Percentiles rank a stretch among this genome's conserved stretches.
These are phyloP conservation scores for Taphrina flavorubra DNA, from an alignment of 1,139 yeast genomes.

Conservation along the genomic window DNA sequence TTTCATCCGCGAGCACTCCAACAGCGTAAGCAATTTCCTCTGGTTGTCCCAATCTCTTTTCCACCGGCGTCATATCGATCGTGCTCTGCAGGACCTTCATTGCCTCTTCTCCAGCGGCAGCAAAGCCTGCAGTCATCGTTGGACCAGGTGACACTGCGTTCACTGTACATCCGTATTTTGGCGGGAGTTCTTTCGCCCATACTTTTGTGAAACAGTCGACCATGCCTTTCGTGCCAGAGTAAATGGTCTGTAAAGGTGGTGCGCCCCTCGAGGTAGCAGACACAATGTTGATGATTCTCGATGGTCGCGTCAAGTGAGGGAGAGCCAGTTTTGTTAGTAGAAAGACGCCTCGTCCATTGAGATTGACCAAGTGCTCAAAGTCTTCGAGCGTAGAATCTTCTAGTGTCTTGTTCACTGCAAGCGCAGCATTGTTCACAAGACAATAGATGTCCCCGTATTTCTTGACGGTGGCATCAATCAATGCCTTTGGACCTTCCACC, in stretches of 20 bases:
- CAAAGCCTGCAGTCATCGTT: conserved; percentile 3
- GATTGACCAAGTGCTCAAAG: background rate
- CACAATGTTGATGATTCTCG: conserved; percentile 3
- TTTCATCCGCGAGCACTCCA: background rate
- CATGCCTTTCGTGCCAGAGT: conserved; percentile 8
- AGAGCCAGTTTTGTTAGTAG: background rate
- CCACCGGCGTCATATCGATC: conserved; percentile 4
- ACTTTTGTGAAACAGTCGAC: conserved; percentile 7
- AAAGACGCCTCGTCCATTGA: conserved; percentile 5
- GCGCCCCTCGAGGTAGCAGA: conserved; percentile 7
- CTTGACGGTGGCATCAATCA: background rate
- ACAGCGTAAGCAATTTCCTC: conserved; percentile 11
- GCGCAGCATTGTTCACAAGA: conserved; percentile 5
- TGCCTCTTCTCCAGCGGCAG: conserved; percentile 1
- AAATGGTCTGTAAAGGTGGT: conserved; percentile 1
- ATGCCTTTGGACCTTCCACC: conserved; percentile 3
- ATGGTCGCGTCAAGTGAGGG: background rate
- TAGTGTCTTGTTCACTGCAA: background rate
- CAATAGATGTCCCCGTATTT: background rate
- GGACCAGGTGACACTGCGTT: conserved; percentile 9
- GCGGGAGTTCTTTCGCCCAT: conserved; percentile 4
- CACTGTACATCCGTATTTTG: conserved; percentile 2
- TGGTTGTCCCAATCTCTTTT: conserved; percentile 9
- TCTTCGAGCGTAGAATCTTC: background rate
- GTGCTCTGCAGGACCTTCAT: conserved; percentile 7